Percentiles rank a stretch among this genome's conserved stretches.
Evolutionary conservation across 441 rosid species (phyloP).

Genomic region (Croton setiger): DNA sequence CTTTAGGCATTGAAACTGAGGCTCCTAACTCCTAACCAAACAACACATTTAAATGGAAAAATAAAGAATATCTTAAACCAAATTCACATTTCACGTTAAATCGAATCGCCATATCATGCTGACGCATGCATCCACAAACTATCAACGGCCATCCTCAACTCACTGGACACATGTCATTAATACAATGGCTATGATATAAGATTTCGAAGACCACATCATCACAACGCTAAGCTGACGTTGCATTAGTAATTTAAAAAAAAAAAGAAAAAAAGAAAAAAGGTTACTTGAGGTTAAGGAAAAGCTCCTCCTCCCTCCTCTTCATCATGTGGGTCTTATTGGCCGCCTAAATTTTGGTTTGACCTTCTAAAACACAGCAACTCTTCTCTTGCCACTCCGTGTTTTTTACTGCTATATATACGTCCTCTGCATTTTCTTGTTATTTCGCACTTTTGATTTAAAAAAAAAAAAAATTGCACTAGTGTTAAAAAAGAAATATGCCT

Average conservation of each 20-base stretch:
- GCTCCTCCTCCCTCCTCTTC: neutral
- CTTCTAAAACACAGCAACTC: conserved; percentile 17
- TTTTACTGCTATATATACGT: conserved; percentile 22
- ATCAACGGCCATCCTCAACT: neutral
- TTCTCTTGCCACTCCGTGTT: neutral
- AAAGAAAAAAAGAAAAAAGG: neutral
- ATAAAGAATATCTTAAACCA: neutral
- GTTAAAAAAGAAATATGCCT: conserved; percentile 23
- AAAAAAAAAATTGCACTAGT: neutral
- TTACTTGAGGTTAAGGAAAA: conserved; percentile 23
- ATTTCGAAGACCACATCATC: conserved; percentile 26
- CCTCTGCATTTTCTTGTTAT: neutral
- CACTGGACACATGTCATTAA: conserved; percentile 21
- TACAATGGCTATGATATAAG: conserved; percentile 14
- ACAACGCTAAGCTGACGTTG: conserved; percentile 44
- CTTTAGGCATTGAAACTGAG: no score
- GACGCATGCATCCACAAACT: neutral
- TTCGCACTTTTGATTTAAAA: conserved; percentile 14
- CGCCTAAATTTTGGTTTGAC: conserved; percentile 43
- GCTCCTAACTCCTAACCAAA: neutral
- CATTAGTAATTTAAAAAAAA: neutral
- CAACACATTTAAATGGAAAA: neutral
- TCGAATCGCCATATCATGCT: neutral
- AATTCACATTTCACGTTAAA: neutral
- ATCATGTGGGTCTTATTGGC: conserved; percentile 37